Conservation (phyloP, 2,329 filamentous ascomycete species). For the Fusarium globosum region DNA sequence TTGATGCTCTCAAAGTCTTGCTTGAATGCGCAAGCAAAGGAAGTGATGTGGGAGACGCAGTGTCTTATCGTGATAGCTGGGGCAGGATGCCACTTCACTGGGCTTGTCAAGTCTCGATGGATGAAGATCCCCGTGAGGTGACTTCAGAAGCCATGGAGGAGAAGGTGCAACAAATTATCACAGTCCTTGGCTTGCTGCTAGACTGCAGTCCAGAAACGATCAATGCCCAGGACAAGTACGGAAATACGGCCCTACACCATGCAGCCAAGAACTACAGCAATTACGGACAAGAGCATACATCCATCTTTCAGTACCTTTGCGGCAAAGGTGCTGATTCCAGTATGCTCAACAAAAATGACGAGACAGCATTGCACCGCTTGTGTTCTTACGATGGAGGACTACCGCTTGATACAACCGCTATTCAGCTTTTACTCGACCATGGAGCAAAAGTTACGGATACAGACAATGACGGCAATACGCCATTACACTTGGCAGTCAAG, state of each 20-base stretch:
- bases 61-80: neutral
- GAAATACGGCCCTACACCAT: neutral
- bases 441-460: neutral
- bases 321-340: neutral
- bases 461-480: fast-evolving
- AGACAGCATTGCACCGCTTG: neutral
- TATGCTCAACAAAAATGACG: neutral
- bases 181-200: fast-evolving
- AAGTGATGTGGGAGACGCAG: fast-evolving
- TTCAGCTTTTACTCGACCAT: neutral
- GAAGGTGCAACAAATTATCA: fast-evolving
- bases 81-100: neutral
- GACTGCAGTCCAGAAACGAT: neutral
- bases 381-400: neutral
- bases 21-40: neutral
- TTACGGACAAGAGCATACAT: neutral
- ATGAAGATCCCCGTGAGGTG: neutral
- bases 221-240: neutral
- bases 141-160: fast-evolving
- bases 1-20: neutral
- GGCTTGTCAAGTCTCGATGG: neutral
- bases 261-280: neutral
- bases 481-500: neutral
- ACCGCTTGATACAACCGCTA: neutral
- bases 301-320: neutral